These are phyloP conservation scores for Zarea fungicola DNA, from an alignment of 2,329 filamentous ascomycete genomes.

Conservation along the genomic window DNA sequence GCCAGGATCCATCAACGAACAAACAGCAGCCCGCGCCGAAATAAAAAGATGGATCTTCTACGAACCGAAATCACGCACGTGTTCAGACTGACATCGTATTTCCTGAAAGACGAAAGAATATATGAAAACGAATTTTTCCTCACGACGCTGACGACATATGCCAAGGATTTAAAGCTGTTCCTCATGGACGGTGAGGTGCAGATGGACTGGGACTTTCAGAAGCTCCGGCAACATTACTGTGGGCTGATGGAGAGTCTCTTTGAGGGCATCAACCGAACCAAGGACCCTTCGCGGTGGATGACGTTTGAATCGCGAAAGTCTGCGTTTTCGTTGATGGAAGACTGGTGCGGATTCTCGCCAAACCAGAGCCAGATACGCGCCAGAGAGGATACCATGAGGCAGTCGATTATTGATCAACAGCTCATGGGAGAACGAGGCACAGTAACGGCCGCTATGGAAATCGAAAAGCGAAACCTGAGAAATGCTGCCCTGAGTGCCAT, in stretches of 20 bases:
- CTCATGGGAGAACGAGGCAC: conserved; percentile 69
- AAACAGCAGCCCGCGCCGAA: conserved; percentile 74
- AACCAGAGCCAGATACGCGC: conserved; percentile 79
- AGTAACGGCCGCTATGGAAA: conserved; percentile 86
- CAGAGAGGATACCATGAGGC: conserved; percentile 81
- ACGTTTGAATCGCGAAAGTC: conserved; percentile 95
- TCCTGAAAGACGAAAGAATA: conserved; percentile 71
- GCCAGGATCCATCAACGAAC: conserved; percentile 81
- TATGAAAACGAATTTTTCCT: conserved; percentile 88
- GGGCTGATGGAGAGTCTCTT: conserved; percentile 90
- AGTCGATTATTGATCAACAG: conserved; percentile 76
- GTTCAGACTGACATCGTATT: conserved; percentile 89
- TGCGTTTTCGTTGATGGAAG: conserved; percentile 94
- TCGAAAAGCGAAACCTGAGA: conserved; percentile 88
- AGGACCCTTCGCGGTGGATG: conserved; percentile 88
- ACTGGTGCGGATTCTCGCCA: conserved; percentile 96
- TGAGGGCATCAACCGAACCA: conserved; percentile 79
- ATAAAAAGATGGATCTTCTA: conserved; percentile 77
- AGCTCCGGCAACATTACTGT: conserved; percentile 87
- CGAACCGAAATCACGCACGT: conserved; percentile 95
- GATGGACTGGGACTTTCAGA: conserved; percentile 91
- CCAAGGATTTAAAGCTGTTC: conserved; percentile 89
- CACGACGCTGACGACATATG: conserved; percentile 80
- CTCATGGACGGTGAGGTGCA: conserved; percentile 93
- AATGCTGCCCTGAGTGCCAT: conserved; percentile 91